Conservation (phyloP, 129 eudicot genomes). For the Artemisia annua region DNA sequence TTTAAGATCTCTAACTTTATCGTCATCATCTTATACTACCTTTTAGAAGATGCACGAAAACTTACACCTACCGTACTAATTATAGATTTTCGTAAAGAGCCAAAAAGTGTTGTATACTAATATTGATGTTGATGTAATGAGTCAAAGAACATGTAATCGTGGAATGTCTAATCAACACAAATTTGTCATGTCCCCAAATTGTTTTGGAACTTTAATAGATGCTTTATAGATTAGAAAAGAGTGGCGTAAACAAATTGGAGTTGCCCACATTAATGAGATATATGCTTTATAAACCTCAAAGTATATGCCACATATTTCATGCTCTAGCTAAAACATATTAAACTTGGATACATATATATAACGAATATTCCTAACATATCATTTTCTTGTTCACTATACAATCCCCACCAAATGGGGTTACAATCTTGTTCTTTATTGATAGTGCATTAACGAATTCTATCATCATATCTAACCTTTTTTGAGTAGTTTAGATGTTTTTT, state of each 20-base stretch:
- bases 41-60: neutral
- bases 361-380: slow-evolving; percentile 23
- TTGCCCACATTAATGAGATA: slow-evolving; percentile 14
- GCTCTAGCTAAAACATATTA: neutral
- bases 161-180: slow-evolving; percentile 22
- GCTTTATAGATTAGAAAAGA: slow-evolving; percentile 2
- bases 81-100: neutral
- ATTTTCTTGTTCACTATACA: neutral
- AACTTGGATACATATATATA: neutral
- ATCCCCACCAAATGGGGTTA: too few relatives aligned
- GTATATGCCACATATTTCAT: slow-evolving; percentile 9
- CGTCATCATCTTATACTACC: neutral
- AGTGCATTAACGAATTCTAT: neutral
- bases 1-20: neutral
- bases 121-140: slow-evolving; percentile 14
- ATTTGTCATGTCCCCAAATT: slow-evolving; percentile 10
- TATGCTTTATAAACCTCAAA: slow-evolving; percentile 10
- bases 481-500: neutral
- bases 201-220: slow-evolving; percentile 5
- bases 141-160: slow-evolving; percentile 8
- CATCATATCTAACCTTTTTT: neutral
- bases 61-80: slow-evolving; percentile 1
- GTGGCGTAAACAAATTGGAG: slow-evolving; percentile 29
- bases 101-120: neutral
- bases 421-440: neutral